phyloP scores from a whole-genome alignment of 306 rosid genomes.

The Hippophae gyantsensis region DNA sequence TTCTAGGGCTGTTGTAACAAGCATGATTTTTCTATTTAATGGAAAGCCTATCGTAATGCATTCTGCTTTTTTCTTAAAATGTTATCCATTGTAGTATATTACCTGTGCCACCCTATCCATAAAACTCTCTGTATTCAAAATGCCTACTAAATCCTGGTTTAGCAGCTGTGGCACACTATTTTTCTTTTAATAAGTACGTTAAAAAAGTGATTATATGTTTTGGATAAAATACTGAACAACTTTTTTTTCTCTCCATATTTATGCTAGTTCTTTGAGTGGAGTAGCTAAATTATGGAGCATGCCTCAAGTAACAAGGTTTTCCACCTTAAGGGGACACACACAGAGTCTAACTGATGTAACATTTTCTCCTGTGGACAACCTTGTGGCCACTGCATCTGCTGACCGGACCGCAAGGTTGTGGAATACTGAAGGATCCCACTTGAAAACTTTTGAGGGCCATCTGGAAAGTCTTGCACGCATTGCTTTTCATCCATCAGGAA shows the following conservation, averaged over 20 bases:
- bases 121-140: neutral
- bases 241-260: slow-evolving; percentile 15
- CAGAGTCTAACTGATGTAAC: slow-evolving; percentile 79
- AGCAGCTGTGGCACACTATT: neutral
- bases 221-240: too few relatives aligned
- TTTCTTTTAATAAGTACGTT: neutral
- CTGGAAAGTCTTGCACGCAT: slow-evolving; percentile 93
- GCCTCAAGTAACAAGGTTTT: slow-evolving; percentile 57
- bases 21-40: too few relatives aligned
- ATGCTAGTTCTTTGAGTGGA: slow-evolving; percentile 61
- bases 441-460: slow-evolving; percentile 78
- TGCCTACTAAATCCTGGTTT: neutral
- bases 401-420: slow-evolving; percentile 85
- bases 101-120: too few relatives aligned
- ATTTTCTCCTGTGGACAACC: slow-evolving; percentile 66
- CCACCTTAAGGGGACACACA: slow-evolving; percentile 74
- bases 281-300: slow-evolving; percentile 83
- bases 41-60: too few relatives aligned
- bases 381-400: slow-evolving; percentile 87
- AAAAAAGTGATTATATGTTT: too few relatives aligned
- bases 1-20: too few relatives aligned
- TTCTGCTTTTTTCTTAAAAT: too few relatives aligned
- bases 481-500: slow-evolving; percentile 92
- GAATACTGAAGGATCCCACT: slow-evolving; percentile 63
- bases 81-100: too few relatives aligned